phyloP scores from a whole-genome alignment of 371 early-diverging fungal genomes.

The Mortierella sp. region DNA sequence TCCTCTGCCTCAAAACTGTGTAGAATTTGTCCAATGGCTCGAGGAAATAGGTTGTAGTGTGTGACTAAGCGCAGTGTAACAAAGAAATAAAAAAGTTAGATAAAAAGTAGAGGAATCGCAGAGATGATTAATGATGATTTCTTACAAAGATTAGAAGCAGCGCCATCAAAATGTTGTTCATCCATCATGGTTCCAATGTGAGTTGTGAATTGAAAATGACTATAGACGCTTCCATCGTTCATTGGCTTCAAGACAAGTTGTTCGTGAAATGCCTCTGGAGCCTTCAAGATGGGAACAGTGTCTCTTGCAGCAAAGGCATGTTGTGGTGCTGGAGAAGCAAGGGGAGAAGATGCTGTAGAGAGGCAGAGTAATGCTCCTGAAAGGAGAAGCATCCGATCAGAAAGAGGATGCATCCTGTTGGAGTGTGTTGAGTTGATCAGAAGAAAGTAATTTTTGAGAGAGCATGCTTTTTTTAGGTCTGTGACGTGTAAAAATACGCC shows the following conservation, averaged over 20 bases:
- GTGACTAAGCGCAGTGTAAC: conserved; percentile 59
- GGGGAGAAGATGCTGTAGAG: background rate
- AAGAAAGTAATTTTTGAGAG: background rate
- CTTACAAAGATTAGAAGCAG: conserved; percentile 44
- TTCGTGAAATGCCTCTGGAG: conserved; percentile 68
- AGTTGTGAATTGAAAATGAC: conserved; percentile 82
- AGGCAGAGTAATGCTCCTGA: conserved; percentile 14
- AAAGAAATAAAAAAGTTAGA: background rate
- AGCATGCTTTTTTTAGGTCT: too few relatives aligned
- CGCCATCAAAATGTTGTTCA: conserved; percentile 43
- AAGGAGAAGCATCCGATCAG: conserved; percentile 11
- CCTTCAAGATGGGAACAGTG: conserved; percentile 31
- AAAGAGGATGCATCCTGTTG: conserved; percentile 10
- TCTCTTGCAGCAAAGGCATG: conserved; percentile 20
- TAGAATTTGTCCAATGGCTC: conserved; percentile 88
- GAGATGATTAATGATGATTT: background rate
- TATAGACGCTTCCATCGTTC: conserved; percentile 82
- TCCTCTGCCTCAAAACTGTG: conserved; percentile 79
- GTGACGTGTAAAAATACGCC: too few relatives aligned
- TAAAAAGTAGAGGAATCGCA: background rate
- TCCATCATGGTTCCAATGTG: conserved; percentile 58
- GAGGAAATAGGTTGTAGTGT: conserved; percentile 85
- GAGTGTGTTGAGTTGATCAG: background rate
- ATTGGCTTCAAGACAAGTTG: conserved; percentile 73
- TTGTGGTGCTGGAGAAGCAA: background rate